phyloP scores from a whole-genome alignment of 1,139 yeast species.

The Nakaseomyces nivariensis region DNA sequence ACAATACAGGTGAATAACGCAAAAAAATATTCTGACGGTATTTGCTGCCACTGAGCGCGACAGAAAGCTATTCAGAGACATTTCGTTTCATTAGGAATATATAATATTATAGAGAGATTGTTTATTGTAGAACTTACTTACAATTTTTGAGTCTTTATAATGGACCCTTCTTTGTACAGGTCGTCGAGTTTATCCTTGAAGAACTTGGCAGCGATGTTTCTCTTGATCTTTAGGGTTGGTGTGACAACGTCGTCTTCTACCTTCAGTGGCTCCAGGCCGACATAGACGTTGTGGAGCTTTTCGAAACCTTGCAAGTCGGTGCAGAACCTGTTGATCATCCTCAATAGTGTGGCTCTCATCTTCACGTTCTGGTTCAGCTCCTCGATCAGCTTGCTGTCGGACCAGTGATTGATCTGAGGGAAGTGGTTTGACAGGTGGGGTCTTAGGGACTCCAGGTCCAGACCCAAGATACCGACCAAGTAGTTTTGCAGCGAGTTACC shows the following conservation, averaged over 20 bases:
- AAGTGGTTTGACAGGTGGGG: slow-evolving; percentile 12
- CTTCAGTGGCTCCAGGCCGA: slow-evolving; percentile 59
- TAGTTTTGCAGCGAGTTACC: slow-evolving; percentile 57
- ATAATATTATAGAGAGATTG: neutral
- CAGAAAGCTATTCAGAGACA: too few species aligned
- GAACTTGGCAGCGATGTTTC: slow-evolving; percentile 46
- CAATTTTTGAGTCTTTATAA: slow-evolving; percentile 23
- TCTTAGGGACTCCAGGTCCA: slow-evolving; percentile 37
- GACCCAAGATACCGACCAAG: slow-evolving; percentile 56
- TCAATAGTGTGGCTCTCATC: slow-evolving; percentile 21
- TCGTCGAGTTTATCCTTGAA: slow-evolving; percentile 39
- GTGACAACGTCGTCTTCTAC: slow-evolving; percentile 56
- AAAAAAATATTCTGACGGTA: too few species aligned
- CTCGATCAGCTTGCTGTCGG: slow-evolving; percentile 22
- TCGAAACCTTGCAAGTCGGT: slow-evolving; percentile 43
- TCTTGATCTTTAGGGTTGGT: slow-evolving; percentile 66
- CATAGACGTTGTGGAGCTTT: slow-evolving; percentile 48
- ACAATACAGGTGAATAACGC: neutral
- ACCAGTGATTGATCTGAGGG: slow-evolving; percentile 14
- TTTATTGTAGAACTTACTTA: slow-evolving; percentile 6
- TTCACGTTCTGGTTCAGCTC: slow-evolving; percentile 21
- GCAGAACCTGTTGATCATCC: slow-evolving; percentile 24
- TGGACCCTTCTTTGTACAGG: slow-evolving; percentile 53
- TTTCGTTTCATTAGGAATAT: neutral
- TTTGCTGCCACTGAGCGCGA: too few species aligned